phyloP scores from a whole-genome alignment of 371 early-diverging fungal genomes.

The Mucor plumbeus region DNA sequence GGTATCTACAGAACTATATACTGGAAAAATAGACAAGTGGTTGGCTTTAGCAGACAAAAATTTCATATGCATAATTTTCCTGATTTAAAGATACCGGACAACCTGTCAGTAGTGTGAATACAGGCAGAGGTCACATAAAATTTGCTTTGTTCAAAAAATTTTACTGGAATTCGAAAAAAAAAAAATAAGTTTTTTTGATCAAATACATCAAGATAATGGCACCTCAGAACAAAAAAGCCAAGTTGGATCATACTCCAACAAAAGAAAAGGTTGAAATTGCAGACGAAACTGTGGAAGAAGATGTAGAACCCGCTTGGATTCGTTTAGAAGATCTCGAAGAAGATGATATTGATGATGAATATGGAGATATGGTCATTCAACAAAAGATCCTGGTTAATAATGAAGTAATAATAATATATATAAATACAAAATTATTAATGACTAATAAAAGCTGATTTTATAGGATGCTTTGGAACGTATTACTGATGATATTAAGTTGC shows the following conservation, averaged over 20 bases:
- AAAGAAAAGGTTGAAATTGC: not conserved
- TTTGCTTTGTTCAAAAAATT: not conserved
- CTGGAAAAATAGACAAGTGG: no score
- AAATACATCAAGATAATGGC: conserved; percentile 10
- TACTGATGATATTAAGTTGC: conserved; percentile 68
- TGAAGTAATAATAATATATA: conserved; percentile 47
- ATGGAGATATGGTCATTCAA: conserved; percentile 64
- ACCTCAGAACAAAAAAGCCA: conserved; percentile 13
- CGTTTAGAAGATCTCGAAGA: conserved; percentile 42
- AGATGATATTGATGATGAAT: conserved; percentile 49
- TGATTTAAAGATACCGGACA: no score
- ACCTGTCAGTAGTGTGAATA: no score
- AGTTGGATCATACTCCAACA: conserved; percentile 7
- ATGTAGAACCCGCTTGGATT: conserved; percentile 27
- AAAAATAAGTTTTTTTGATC: not conserved
- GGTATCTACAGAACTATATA: no score
- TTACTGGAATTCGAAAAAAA: no score
- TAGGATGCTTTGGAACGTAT: conserved; percentile 66
- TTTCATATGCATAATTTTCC: no score
- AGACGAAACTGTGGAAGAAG: conserved; percentile 2
- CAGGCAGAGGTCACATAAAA: conserved; percentile 7
- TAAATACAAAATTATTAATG: not conserved
- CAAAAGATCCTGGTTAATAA: conserved; percentile 76
- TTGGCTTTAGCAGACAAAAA: no score
- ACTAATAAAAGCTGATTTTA: not conserved